Conservation (phyloP, 2,329 filamentous ascomycete species). For the Botrytis sinoallii region DNA sequence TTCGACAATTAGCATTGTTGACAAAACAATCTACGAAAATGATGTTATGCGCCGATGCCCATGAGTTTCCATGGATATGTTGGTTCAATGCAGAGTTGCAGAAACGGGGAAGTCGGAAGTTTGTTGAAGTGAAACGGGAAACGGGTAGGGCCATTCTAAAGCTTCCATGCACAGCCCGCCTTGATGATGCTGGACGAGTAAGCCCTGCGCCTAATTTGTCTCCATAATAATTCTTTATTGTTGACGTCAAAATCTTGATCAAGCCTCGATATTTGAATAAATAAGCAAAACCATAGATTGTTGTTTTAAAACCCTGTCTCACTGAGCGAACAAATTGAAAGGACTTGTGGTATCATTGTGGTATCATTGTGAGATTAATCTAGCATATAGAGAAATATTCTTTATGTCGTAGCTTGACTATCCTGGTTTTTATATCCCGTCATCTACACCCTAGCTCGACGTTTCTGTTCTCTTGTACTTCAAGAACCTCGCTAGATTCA, state of each 20-base stretch:
- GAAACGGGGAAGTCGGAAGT: not conserved
- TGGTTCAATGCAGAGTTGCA: not conserved
- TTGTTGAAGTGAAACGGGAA: not conserved
- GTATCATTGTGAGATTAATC: not conserved
- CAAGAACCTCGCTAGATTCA: conserved; percentile 62
- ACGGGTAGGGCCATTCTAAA: not conserved
- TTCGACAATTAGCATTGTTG: not conserved
- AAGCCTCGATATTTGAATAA: not conserved
- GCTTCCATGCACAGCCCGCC: not conserved
- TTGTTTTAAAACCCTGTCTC: not conserved
- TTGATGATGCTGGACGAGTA: not conserved
- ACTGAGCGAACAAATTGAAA: not conserved
- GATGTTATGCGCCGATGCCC: not conserved
- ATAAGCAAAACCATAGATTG: not conserved
- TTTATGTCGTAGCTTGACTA: not conserved
- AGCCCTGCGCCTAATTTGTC: not conserved
- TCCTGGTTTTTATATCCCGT: not conserved
- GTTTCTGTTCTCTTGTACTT: conserved; percentile 53
- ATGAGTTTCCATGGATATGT: not conserved
- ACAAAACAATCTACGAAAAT: not conserved
- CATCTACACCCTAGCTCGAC: not conserved
- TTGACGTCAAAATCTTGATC: not conserved
- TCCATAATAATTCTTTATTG: not conserved
- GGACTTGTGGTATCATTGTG: not conserved
- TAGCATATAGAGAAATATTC: not conserved